Evolutionary conservation across 805 yeast species (phyloP).

Genomic region (Candida namnaoensis): DNA sequence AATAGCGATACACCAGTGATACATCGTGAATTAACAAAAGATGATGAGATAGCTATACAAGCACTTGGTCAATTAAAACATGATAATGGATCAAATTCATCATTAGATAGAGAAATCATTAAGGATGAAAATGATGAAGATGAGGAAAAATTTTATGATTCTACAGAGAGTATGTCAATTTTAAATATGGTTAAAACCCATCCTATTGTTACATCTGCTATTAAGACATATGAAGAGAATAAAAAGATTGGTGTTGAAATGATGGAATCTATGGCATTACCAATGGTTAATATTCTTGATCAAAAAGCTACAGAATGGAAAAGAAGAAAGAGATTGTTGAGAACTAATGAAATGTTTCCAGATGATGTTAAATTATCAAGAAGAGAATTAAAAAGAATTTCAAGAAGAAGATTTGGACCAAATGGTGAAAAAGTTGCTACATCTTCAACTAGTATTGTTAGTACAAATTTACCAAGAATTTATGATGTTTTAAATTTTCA

Average conservation of each 20-base stretch:
- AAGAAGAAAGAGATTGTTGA: constrained; percentile 27
- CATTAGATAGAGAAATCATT: constrained; percentile 66
- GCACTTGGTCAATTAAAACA: background rate
- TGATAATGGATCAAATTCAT: background rate
- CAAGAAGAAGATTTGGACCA: constrained; percentile 2
- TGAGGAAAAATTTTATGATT: constrained; percentile 34
- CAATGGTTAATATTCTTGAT: constrained; percentile 42
- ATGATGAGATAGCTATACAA: background rate
- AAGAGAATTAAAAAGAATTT: constrained; percentile 4
- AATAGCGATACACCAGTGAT: no score
- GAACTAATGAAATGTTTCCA: constrained; percentile 31
- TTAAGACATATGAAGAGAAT: constrained; percentile 56
- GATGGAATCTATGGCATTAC: constrained; percentile 47
- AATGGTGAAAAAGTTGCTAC: constrained; percentile 5
- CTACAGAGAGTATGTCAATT: background rate
- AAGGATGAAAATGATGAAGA: constrained; percentile 63
- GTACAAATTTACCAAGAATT: constrained; percentile 21
- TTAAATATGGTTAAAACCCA: background rate
- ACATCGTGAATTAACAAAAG: background rate
- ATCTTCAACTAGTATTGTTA: constrained; percentile 2
- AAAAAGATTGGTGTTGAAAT: constrained; percentile 47
- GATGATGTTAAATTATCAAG: constrained; percentile 10
- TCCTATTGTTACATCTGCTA: constrained; percentile 8
- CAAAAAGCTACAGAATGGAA: constrained; percentile 20
- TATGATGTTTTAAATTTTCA: constrained; percentile 28